Conservation (phyloP, 345 rosid genomes). For the Aquilaria sinensis region DNA sequence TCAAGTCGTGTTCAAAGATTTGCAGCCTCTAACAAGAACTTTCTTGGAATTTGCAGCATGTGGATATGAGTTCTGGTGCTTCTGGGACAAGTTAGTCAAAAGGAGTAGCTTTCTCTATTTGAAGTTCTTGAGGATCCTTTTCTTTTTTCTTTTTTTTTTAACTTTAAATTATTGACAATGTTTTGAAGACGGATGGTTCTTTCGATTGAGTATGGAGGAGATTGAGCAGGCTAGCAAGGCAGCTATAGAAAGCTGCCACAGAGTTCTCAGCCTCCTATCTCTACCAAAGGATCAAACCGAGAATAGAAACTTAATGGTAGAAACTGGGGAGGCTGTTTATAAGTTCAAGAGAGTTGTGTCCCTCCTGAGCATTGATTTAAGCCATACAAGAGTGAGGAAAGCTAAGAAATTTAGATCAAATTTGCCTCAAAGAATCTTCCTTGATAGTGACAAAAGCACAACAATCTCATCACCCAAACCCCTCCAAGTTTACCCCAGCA, state of each 20-base stretch:
- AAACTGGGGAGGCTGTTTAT: conserved; percentile 46
- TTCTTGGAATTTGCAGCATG: background rate
- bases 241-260: conserved; percentile 50
- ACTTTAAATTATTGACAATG: too few species aligned
- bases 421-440: conserved; percentile 51
- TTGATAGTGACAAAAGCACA: conserved; percentile 41
- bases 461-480: conserved; percentile 58
- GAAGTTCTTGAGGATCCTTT: too few species aligned
- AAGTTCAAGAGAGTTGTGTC: conserved; percentile 57
- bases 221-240: conserved; percentile 45
- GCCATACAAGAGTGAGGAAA: conserved; percentile 50
- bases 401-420: conserved; percentile 37
- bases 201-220: conserved; percentile 32
- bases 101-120: too few species aligned
- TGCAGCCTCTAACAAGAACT: conserved; percentile 10
- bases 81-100: background rate
- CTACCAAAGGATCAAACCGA: conserved; percentile 34
- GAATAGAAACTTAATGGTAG: conserved; percentile 29
- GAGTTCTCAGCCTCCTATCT: conserved; percentile 43
- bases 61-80: conserved; percentile 12
- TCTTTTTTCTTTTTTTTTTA: too few species aligned
- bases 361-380: conserved; percentile 32
- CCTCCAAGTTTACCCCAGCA: conserved; percentile 46
- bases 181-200: background rate
- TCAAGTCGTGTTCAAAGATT: background rate